Percentiles rank a stretch among this genome's conserved stretches.
phyloP scores from a whole-genome alignment of 2,329 filamentous ascomycete genomes.

The Botryotinia convoluta region DNA sequence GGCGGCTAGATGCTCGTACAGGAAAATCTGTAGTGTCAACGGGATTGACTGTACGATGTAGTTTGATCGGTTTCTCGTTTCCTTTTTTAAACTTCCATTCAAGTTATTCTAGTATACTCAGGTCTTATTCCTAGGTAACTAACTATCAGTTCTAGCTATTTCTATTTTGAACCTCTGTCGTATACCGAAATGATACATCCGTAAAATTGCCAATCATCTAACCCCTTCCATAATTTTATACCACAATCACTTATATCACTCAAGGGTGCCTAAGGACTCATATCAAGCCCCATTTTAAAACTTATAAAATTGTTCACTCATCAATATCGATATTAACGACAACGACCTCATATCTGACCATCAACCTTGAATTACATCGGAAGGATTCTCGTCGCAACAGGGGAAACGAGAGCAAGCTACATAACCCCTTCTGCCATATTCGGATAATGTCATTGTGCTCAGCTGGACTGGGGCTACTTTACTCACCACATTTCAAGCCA shows the following conservation, averaged over 20 bases:
- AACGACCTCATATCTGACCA: neutral
- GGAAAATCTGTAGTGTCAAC: neutral
- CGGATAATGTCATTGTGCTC: neutral
- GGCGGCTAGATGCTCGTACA: constrained; percentile 1
- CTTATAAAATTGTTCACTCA: neutral
- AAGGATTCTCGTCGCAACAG: neutral
- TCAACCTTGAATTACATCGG: neutral
- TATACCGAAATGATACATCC: neutral
- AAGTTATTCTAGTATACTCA: neutral
- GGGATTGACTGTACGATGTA: neutral
- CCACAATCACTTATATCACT: too few species aligned
- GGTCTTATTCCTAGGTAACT: neutral
- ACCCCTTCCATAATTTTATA: neutral
- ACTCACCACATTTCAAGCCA: neutral
- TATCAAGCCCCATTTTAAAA: neutral
- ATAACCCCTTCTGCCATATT: neutral
- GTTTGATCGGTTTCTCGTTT: neutral
- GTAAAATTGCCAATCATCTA: neutral
- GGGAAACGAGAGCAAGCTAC: neutral
- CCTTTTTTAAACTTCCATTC: neutral
- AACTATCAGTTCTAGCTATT: neutral
- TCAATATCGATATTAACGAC: neutral
- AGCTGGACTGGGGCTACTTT: neutral
- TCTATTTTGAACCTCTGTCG: neutral
- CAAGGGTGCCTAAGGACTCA: neutral